Base-by-base conservation (phyloP, 441 rosid species). In the Pelargonium cotyledonis region DNA sequence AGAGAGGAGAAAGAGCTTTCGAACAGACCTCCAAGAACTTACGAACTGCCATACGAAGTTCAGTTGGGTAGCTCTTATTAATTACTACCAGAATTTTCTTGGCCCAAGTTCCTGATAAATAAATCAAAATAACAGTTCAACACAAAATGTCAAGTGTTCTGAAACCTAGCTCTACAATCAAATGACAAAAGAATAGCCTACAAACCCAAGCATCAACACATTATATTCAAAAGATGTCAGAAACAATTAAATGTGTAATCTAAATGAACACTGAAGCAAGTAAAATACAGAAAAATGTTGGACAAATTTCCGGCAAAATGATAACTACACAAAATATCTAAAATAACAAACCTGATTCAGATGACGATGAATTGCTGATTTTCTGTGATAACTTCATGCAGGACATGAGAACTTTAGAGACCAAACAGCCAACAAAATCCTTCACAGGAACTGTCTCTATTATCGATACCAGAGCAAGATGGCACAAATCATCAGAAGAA, bases 1-100 rank as follows among this genome's bases (percentile, higher is more conserved):
- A 29, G 60, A 58, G 31, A 66, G 15, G 57, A 63, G 19, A 51
- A 63, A 38, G 23, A 68, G 60, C 73, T 57, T 66, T 31, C 66
- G 63, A 61, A 74, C 83, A 21, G 21, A 95, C 99, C 94, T 87
- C 86, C 75, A 95, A 70, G 77, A 91, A 89, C 65, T 80, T 87
- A 51, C 55, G 74, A 75, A 91, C 84, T 0, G 91, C 86, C 63
- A 63, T 78, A 11, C 72, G 89, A 60, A 92, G 74, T 79, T 92
- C 89, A 63, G 83, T 83, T 44, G 96, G 92, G 83, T 91, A 91
- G 63, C 79, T 88, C 82, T 84, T 89, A 78, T 81, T 77, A 70
- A 87, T 75, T 71, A 73, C 85, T 79, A 81, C 77, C 77, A 95
- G 75, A 70, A 85, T 82, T 69, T 83, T 81, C 81, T 88, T 88